Percentiles rank a stretch among this genome's conserved stretches.
These are phyloP conservation scores for Fusarium azukiicola DNA, from an alignment of 2,329 filamentous ascomycete species.

Conservation along the genomic window DNA sequence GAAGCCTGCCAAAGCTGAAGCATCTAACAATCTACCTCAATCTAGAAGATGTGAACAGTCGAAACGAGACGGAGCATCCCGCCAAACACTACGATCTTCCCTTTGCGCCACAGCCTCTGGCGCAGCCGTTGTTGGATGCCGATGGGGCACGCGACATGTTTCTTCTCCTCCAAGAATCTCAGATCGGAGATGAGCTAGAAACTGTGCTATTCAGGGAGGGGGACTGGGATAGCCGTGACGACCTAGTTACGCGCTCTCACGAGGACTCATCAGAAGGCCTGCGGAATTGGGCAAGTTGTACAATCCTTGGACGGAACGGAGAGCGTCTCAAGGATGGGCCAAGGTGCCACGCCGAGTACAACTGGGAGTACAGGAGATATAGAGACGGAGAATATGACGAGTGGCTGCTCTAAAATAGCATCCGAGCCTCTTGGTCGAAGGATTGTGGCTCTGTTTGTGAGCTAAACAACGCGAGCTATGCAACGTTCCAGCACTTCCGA, in stretches of 20 bases:
- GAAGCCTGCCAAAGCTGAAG: conserved; percentile 17
- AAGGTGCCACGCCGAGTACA: not conserved
- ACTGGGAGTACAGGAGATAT: not conserved
- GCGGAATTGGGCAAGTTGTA: conserved; percentile 3
- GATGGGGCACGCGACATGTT: not conserved
- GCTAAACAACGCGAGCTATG: not conserved
- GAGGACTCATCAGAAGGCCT: not conserved
- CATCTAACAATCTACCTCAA: conserved; percentile 26
- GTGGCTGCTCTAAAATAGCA: not conserved
- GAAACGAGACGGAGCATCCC: not conserved
- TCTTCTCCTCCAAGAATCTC: not conserved
- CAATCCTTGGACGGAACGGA: not conserved
- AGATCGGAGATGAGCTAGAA: not conserved
- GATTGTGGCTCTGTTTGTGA: not conserved
- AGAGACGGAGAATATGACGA: not conserved
- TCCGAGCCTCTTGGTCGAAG: not conserved
- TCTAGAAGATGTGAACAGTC: not conserved
- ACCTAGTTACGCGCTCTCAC: not conserved
- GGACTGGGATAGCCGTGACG: not conserved
- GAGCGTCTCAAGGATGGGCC: not conserved
- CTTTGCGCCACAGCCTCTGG: not conserved
- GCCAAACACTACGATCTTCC: not conserved
- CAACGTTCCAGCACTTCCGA: not conserved
- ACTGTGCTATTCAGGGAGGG: not conserved
- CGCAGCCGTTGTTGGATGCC: not conserved